These are phyloP conservation scores for Globisporangium lucens DNA, from an alignment of 352 stramenopile genomes.

Conservation along the genomic window DNA sequence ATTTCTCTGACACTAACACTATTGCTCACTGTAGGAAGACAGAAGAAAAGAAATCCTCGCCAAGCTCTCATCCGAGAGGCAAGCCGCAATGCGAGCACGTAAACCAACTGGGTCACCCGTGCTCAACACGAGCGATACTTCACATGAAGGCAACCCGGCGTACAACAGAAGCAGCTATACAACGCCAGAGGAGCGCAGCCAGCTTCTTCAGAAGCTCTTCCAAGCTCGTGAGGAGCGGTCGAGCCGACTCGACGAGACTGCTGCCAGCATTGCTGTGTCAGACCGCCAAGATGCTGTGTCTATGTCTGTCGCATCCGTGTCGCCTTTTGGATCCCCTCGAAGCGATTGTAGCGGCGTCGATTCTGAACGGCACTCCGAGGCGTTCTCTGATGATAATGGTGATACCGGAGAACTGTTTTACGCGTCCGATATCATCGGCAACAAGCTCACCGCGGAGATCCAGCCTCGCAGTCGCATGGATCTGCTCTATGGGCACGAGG, in stretches of 20 bases:
- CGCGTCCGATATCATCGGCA: conserved; percentile 42
- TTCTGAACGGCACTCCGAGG: neutral
- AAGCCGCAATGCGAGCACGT: conserved; percentile 30
- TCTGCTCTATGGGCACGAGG: conserved; percentile 20
- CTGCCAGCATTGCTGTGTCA: neutral
- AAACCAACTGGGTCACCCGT: neutral
- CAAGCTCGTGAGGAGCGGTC: neutral
- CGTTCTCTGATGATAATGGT: conserved; percentile 8
- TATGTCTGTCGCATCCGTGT: no score
- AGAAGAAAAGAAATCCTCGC: conserved; percentile 57
- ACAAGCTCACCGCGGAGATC: conserved; percentile 15
- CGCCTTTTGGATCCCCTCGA: conserved; percentile 8
- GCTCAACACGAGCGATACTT: neutral
- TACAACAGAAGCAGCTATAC: conserved; percentile 5
- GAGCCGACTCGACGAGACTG: neutral
- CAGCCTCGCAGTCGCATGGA: conserved; percentile 25
- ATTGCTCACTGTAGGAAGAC: conserved; percentile 37
- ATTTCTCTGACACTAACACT: neutral
- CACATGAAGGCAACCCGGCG: neutral
- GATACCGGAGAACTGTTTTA: conserved; percentile 38
- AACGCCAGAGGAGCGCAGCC: conserved; percentile 18
- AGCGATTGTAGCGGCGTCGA: conserved; percentile 6
- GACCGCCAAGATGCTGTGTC: neutral
- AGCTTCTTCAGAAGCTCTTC: conserved; percentile 28
- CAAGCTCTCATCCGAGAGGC: conserved; percentile 58